These are phyloP conservation scores for Russula emetica DNA, from an alignment of 768 basidiomycete species.

Conservation along the genomic window DNA sequence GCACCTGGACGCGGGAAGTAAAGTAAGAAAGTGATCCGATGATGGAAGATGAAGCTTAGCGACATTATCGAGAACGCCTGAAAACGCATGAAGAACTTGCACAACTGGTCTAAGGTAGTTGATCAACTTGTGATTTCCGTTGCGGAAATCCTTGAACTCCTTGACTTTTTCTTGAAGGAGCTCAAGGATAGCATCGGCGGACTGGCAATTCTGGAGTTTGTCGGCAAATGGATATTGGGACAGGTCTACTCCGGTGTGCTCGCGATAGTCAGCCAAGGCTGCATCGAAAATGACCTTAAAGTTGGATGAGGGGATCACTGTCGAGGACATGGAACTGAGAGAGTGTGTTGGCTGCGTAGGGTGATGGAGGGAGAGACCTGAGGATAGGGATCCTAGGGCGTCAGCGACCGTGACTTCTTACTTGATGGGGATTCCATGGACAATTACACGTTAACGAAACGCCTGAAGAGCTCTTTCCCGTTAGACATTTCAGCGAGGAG, in stretches of 20 bases:
- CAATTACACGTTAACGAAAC: too few species aligned
- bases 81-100: not conserved
- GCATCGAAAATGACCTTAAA: not conserved
- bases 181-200: not conserved
- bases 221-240: not conserved
- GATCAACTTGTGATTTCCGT: not conserved
- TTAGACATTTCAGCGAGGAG: too few species aligned
- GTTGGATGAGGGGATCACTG: not conserved
- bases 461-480: too few species aligned
- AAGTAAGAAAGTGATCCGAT: not conserved
- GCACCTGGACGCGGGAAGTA: not conserved
- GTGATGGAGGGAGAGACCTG: too few species aligned
- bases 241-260: not conserved
- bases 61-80: not conserved
- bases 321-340: not conserved
- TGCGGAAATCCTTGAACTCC: not conserved
- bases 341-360: not conserved
- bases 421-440: too few species aligned
- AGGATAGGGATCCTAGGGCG: too few species aligned
- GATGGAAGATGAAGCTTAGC: not conserved
- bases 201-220: not conserved
- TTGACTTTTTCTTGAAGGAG: not conserved
- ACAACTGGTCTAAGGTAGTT: not conserved
- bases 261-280: not conserved
- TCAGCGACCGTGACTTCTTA: too few species aligned